Evolutionary conservation across 148 eudicot genomes (phyloP), one percentile per base, ranked within the genome.

Genomic region (Vaccinium myrtillus): DNA sequence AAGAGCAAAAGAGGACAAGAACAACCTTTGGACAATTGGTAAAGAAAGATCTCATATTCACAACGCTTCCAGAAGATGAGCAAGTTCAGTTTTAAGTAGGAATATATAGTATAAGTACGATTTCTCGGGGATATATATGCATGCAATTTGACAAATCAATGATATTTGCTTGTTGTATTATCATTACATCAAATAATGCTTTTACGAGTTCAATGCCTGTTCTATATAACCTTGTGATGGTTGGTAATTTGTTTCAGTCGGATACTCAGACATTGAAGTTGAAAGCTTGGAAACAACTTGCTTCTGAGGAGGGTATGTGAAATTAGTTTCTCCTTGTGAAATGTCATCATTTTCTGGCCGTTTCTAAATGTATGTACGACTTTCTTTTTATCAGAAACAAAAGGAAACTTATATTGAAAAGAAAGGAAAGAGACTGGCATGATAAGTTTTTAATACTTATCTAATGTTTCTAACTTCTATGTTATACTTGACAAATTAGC

Each of bases 201-300:
- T 50, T 30, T 25, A 36, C 11, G 43, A 73, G 21, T 71, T 19
- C 2, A n/a, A n/a, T 56, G 8, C 48, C 25, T 78, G 19, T 80
- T n/a, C 15, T 16, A 48, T 51, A 49, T 69, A 23, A 71, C 78
- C 49, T 18, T 77, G 25, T 48, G 81, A 21, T 81, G 53, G 54
- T 87, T 58, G 86, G 70, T 4, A 16, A 59, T 81, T 73, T 88
- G 82, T 71, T 87, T 83, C 95, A 94, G 99, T 93, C 94, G n/a
- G 97, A 94, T 89, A 89, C 95, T 87, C 92, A 91, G 79, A 87
- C 92, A 36, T 77, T 96, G 86, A 96, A 92, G 88, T 87, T 93
- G 89, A 86, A 92, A 85, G 94, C 98, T 11, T 96, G 99, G 99
- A 90, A 87, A 91, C 97, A 94, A 86, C 98, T 96, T 85, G 98